Evolutionary conservation across 1,139 yeast species (phyloP).

Genomic region (Debaryomycetaceae sp.): DNA sequence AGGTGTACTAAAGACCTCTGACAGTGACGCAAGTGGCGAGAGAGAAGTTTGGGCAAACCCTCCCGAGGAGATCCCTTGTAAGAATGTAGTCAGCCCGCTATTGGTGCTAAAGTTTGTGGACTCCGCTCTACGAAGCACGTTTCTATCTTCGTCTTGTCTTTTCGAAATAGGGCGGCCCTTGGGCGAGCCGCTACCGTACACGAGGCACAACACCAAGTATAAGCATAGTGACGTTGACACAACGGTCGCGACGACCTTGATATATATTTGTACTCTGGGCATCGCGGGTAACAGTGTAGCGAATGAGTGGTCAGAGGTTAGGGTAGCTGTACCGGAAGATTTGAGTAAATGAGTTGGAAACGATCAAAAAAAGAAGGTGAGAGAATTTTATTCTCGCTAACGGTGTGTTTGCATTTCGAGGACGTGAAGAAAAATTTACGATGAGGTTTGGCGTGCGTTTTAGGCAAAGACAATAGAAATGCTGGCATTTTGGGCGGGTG

Average conservation of each 20-base stretch:
- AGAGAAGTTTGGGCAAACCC: not conserved
- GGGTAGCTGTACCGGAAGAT: no score
- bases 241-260: conserved; percentile 3
- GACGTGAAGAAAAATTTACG: no score
- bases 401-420: no score
- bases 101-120: not conserved
- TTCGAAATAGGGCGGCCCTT: not conserved
- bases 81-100: not conserved
- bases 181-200: not conserved
- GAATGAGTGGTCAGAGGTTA: no score
- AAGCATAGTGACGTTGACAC: not conserved
- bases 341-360: no score
- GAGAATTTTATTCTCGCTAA: no score
- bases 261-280: not conserved
- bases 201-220: conserved; percentile 2
- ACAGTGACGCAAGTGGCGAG: not conserved
- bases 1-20: not conserved
- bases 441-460: no score
- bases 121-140: not conserved
- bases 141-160: conserved; percentile 1
- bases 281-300: no score
- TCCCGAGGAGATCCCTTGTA: conserved; percentile 1
- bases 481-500: no score
- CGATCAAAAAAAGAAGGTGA: no score
- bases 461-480: no score